These are phyloP conservation scores for Fusarium redolens DNA, from an alignment of 2,329 filamentous ascomycete species.

Conservation along the genomic window DNA sequence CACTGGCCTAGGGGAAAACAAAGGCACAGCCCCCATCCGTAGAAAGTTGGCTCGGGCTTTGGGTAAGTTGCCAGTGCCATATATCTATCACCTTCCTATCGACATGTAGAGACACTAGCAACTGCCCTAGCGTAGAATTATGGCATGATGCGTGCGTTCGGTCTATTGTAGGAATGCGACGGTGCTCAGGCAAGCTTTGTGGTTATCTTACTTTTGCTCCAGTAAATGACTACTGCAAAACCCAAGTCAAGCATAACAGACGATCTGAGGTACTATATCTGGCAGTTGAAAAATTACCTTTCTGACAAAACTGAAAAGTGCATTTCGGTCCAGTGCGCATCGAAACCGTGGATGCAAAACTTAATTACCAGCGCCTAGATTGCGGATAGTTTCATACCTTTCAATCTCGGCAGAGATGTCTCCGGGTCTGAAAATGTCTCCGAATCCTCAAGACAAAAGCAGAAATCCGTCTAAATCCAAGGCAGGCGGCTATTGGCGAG, in stretches of 20 bases:
- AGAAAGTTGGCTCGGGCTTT: not conserved
- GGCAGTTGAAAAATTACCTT: not conserved
- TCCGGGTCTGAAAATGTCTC: constrained; percentile 5
- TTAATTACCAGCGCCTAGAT: not conserved
- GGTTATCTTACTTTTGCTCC: not conserved
- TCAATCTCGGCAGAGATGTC: constrained; percentile 25
- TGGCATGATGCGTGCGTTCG: constrained; percentile 14
- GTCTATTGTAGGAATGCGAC: constrained; percentile 3
- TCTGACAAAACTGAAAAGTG: not conserved
- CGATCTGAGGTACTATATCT: constrained; percentile 15
- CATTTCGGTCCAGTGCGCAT: not conserved
- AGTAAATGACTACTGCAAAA: not conserved
- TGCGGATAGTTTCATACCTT: constrained; percentile 15
- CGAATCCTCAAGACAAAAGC: constrained; percentile 28
- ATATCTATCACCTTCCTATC: constrained; percentile 1
- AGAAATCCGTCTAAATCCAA: constrained; percentile 43
- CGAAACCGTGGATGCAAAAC: not conserved
- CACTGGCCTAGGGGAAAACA: constrained; percentile 17
- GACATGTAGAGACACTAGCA: constrained; percentile 13
- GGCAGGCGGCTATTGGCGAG: constrained; percentile 36
- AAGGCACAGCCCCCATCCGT: not conserved
- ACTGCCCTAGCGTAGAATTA: constrained; percentile 22
- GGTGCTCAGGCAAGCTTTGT: constrained; percentile 6
- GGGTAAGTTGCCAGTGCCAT: not conserved
- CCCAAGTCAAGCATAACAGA: constrained; percentile 7